A percentile compares a stretch with the other conserved stretches of the same genome.
These are phyloP conservation scores for Zizania palustris DNA, from an alignment of 202 grass and related monocot species.

Conservation along the genomic window DNA sequence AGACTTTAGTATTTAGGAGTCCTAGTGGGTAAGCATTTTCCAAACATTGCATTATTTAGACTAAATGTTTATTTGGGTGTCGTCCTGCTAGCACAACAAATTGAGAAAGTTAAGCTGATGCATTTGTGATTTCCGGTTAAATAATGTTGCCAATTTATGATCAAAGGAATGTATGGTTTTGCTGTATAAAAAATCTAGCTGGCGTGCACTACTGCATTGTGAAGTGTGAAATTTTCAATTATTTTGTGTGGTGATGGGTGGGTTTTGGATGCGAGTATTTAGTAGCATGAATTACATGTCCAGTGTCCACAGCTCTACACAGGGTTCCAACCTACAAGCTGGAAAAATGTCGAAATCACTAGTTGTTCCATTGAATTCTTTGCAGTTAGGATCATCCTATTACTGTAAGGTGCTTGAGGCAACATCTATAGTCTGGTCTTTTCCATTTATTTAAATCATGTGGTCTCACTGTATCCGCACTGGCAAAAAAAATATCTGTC, in stretches of 20 bases:
- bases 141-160: conserved; percentile 1
- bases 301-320: conserved; percentile 19
- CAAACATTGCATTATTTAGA: background rate
- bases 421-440: background rate
- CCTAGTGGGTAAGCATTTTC: background rate
- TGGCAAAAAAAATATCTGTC: conserved; percentile 3
- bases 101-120: background rate
- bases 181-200: conserved; percentile 4
- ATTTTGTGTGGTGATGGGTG: conserved; percentile 17
- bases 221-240: conserved; percentile 24
- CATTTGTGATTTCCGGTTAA: background rate
- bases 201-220: no score
- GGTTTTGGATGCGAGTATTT: conserved; percentile 24
- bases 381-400: conserved; percentile 31
- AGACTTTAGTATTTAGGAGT: background rate
- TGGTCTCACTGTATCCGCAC: background rate
- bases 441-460: conserved; percentile 18
- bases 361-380: conserved; percentile 31
- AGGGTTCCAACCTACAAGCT: conserved; percentile 22
- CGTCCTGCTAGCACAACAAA: background rate
- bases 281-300: background rate
- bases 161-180: background rate
- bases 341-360: background rate
- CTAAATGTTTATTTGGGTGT: background rate
- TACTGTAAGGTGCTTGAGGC: conserved; percentile 3